Conservation (phyloP, 768 basidiomycete genomes). For the Trametes sanguinea region DNA sequence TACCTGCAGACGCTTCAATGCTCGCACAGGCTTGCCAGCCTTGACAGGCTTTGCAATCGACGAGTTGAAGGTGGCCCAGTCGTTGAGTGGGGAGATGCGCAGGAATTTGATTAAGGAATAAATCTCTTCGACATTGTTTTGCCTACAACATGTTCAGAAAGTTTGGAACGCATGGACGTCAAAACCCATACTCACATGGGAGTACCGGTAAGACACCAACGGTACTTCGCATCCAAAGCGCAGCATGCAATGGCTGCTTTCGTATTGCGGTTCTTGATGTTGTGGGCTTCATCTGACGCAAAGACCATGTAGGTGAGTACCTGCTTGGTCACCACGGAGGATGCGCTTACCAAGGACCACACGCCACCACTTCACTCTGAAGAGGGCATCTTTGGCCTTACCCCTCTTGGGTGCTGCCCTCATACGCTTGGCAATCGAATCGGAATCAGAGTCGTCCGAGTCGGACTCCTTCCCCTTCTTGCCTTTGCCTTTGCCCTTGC, state of each 20-base stretch:
- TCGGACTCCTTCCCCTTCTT: constrained; percentile 34
- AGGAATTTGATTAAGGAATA: constrained; percentile 90
- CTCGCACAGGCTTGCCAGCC: constrained; percentile 57
- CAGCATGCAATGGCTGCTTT: constrained; percentile 44
- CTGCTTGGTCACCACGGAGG: no score
- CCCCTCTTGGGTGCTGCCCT: constrained; percentile 42
- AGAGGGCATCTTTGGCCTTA: constrained; percentile 66
- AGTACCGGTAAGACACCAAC: constrained; percentile 56
- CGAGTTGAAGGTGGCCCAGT: constrained; percentile 77
- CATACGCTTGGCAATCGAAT: constrained; percentile 48
- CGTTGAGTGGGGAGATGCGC: constrained; percentile 76
- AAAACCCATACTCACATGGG: constrained; percentile 33
- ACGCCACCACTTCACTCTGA: constrained; percentile 79
- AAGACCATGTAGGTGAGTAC: no score
- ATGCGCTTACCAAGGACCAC: constrained; percentile 71
- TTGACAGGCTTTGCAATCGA: constrained; percentile 83
- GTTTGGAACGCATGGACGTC: no score
- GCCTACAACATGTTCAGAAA: constrained; percentile 41
- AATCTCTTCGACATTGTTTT: constrained; percentile 90
- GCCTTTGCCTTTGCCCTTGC: constrained; percentile 44
- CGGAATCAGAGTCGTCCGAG: constrained; percentile 38
- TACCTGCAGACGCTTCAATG: constrained; percentile 86
- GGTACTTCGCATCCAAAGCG: constrained; percentile 45
- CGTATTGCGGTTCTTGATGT: constrained; percentile 53
- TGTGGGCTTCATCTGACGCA: constrained; percentile 55